Percentiles rank a stretch among this genome's conserved stretches.
These are phyloP conservation scores for Didymella keratinophila DNA, from an alignment of 2,329 filamentous ascomycete species.

Conservation along the genomic window DNA sequence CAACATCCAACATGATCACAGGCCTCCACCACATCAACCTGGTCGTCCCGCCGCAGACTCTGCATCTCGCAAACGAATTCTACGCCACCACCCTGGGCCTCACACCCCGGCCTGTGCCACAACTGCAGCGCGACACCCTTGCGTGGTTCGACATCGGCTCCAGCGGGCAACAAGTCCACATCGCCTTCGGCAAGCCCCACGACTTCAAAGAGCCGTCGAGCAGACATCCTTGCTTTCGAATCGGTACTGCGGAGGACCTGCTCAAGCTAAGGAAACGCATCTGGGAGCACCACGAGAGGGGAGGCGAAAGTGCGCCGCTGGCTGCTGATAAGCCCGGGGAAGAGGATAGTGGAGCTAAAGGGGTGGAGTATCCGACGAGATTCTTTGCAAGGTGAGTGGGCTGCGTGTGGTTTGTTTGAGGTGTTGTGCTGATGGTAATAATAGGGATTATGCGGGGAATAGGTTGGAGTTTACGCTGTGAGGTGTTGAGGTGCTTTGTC, in stretches of 20 bases:
- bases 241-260: constrained; percentile 60
- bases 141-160: constrained; percentile 68
- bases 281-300: constrained; percentile 60
- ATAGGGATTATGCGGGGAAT: constrained; percentile 51
- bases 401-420: neutral
- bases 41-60: constrained; percentile 20
- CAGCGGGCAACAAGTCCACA: constrained; percentile 64
- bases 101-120: constrained; percentile 61
- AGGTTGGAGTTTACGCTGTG: constrained; percentile 52
- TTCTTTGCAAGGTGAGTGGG: constrained; percentile 63
- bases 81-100: constrained; percentile 61
- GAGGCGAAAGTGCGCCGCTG: constrained; percentile 60
- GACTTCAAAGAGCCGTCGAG: constrained; percentile 42
- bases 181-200: constrained; percentile 56
- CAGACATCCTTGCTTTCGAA: constrained; percentile 67
- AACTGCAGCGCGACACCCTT: constrained; percentile 59
- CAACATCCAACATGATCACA: constrained; percentile 23
- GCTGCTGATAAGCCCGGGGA: constrained; percentile 65
- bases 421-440: neutral
- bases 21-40: constrained; percentile 32
- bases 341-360: constrained; percentile 53
- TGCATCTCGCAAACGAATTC: constrained; percentile 23
- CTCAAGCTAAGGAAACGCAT: constrained; percentile 57
- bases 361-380: constrained; percentile 66
- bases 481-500: no score